Evolutionary conservation across 148 eudicot genomes (phyloP).

Genomic region (Euryodendron excelsum): DNA sequence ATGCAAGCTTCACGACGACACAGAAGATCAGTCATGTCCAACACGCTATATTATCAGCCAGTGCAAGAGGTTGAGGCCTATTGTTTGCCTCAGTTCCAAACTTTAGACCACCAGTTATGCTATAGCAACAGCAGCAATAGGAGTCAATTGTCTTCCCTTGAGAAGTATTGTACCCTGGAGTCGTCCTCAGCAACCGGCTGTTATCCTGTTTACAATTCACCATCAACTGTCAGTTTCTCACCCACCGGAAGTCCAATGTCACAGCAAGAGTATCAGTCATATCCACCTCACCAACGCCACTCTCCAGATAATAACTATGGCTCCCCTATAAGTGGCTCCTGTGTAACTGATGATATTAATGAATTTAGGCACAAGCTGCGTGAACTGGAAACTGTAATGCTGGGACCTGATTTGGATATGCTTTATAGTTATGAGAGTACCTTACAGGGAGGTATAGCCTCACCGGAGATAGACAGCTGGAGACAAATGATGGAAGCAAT

Average conservation of each 20-base stretch:
- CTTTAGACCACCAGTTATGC: conserved; percentile 24
- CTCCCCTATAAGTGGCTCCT: conserved; percentile 33
- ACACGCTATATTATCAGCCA: conserved; percentile 27
- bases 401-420: conserved; percentile 41
- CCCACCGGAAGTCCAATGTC: conserved; percentile 25
- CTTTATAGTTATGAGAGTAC: conserved; percentile 21
- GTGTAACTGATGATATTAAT: conserved; percentile 29
- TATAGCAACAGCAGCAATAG: conserved; percentile 18
- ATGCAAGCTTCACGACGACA: conserved; percentile 24
- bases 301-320: conserved; percentile 13
- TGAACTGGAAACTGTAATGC: conserved; percentile 43
- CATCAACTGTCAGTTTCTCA: conserved; percentile 30
- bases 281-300: conserved; percentile 9
- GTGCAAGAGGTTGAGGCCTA: conserved; percentile 28
- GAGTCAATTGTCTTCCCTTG: conserved; percentile 16
- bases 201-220: conserved; percentile 23
- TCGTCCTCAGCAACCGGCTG: conserved; percentile 31
- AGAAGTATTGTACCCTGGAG: conserved; percentile 37
- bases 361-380: conserved; percentile 38
- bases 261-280: conserved; percentile 30
- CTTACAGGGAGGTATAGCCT: conserved; percentile 20
- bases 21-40: conserved; percentile 33
- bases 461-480: conserved; percentile 35
- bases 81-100: conserved; percentile 23
- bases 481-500: conserved; percentile 37